Base-by-base conservation (phyloP, 495 filamentous ascomycete species). In the Friedmanniomyces endolithicus region DNA sequence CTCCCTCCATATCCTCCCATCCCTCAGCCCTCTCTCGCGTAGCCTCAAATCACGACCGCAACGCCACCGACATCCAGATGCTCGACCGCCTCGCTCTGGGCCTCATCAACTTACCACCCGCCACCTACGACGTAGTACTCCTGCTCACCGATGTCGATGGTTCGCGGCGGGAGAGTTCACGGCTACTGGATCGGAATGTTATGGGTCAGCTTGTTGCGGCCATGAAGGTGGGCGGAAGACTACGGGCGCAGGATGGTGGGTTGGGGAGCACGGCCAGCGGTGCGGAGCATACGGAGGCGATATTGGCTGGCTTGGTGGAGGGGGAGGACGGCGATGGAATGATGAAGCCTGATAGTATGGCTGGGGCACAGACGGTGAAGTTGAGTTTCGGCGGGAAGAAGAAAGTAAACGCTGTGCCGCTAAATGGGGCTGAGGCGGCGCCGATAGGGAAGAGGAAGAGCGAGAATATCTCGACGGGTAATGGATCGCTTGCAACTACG, bases 11-110 rank as follows among this genome's bases (percentile, higher is more conserved):
- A 48, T 77, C 85, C 40, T 75, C 83, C 11, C 80, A 83, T 58
- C 81, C 82, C 14, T 75, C 80, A 29, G 75, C 75, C 62, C 70
- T 87, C 46, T 68, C 79, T 37, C 68, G 65, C 33, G 66, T 82
- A 33, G 76, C 84, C 59, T 73, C 73, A 23, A 73, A 80, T 35
- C 79, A 86, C 70, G 79, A 87, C 65, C 84, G 87, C 62, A 68
- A 72, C 53, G 71, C 75, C 33, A 88, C 88, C 47, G 92, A 99
- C 66, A 75, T 99, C 37, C 94, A 97, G 66, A 99, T 99, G 92
- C 86, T 99, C 52, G 92, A 99, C 71, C 88, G 92, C 29, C 78
- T 99, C 17, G 81, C 87, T 0, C 77, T 86, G 37, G 88, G 87
- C 49, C 77, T 96, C 39, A 86, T 92, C 48, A 68, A 79, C 3